Conservation (phyloP, 345 rosid species). For the Citrus reticulata region DNA sequence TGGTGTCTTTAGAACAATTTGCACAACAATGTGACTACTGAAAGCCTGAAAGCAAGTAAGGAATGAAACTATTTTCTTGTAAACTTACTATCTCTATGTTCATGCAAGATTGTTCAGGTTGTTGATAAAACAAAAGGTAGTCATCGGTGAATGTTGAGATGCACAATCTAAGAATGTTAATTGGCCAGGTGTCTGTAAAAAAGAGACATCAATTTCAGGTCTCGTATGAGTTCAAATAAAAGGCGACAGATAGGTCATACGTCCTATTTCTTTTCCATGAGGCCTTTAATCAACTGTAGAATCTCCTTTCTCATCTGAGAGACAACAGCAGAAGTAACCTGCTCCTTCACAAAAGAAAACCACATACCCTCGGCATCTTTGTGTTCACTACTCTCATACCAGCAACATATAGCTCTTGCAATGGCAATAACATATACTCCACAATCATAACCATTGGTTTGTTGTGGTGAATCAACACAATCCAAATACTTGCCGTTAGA, state of each 20-base stretch:
- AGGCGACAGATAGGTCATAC: background rate
- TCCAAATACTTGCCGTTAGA: slow-evolving; percentile 39
- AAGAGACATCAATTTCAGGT: background rate
- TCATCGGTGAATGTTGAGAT: background rate
- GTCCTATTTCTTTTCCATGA: slow-evolving; percentile 36
- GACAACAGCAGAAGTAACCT: slow-evolving; percentile 48
- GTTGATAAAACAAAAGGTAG: background rate
- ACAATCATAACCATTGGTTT: slow-evolving; percentile 69
- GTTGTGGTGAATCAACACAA: slow-evolving; percentile 53
- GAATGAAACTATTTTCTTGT: background rate
- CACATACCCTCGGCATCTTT: slow-evolving; percentile 41
- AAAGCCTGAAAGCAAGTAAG: background rate
- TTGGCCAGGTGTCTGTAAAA: background rate
- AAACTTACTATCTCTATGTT: background rate
- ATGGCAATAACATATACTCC: slow-evolving; percentile 62
- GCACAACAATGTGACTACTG: background rate
- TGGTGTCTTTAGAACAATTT: background rate
- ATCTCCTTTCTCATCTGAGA: slow-evolving; percentile 53
- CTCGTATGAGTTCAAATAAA: background rate
- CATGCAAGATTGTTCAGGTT: background rate
- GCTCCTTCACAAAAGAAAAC: slow-evolving; percentile 57
- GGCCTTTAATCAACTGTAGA: slow-evolving; percentile 42
- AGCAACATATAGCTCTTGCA: slow-evolving; percentile 50
- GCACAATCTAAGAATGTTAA: background rate
- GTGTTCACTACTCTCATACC: slow-evolving; percentile 36